These are phyloP conservation scores for Paraphaeosphaeria sporulosa DNA, from an alignment of 2,329 filamentous ascomycete species.

Conservation along the genomic window DNA sequence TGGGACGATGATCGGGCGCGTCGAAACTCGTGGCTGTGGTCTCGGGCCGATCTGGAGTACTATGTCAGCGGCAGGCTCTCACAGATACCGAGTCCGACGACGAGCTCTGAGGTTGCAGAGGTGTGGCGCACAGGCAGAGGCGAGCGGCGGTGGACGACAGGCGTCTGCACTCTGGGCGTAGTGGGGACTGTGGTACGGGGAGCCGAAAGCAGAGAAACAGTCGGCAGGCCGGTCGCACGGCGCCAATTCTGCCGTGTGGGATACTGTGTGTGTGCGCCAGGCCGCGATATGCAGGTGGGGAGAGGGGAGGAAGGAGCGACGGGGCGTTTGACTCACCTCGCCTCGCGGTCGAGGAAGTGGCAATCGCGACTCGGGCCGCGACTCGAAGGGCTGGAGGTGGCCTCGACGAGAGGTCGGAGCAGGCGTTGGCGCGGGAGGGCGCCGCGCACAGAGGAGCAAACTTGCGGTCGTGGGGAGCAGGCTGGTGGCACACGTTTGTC, in stretches of 20 bases:
- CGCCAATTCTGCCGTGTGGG: slow-evolving; percentile 33
- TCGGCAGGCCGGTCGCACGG: slow-evolving; percentile 35
- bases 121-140: slow-evolving; percentile 47
- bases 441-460: slow-evolving; percentile 17
- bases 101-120: slow-evolving; percentile 41
- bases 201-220: slow-evolving; percentile 42
- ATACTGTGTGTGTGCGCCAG: slow-evolving; percentile 29
- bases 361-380: slow-evolving; percentile 22
- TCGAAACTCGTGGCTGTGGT: slow-evolving; percentile 38
- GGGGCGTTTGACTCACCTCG: slow-evolving; percentile 48
- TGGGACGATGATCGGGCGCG: slow-evolving; percentile 27
- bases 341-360: slow-evolving; percentile 29
- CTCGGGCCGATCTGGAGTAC: slow-evolving; percentile 27
- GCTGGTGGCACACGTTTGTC: slow-evolving; percentile 39
- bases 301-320: slow-evolving; percentile 21
- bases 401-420: slow-evolving; percentile 14
- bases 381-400: slow-evolving; percentile 19
- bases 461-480: slow-evolving; percentile 19
- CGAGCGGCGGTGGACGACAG: slow-evolving; percentile 44
- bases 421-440: slow-evolving; percentile 19
- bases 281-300: slow-evolving; percentile 18
- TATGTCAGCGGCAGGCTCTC: slow-evolving; percentile 40
- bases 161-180: too few relatives aligned
- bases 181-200: slow-evolving; percentile 42
- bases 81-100: slow-evolving; percentile 34